Conservation (phyloP, 2,329 filamentous ascomycete genomes). For the Epichloe sp. region DNA sequence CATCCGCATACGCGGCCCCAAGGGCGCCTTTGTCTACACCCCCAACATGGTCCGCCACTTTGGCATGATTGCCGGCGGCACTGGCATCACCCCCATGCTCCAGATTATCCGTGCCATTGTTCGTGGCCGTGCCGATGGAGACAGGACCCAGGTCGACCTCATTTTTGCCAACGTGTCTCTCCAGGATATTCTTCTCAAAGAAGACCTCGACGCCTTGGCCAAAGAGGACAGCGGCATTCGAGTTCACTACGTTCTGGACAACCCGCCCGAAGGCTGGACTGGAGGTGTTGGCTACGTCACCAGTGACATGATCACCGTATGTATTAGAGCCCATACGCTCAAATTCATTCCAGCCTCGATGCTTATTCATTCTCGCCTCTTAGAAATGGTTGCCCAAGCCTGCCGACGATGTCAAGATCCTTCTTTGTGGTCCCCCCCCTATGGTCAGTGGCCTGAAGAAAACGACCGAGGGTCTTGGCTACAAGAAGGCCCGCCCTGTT, state of each 20-base stretch:
- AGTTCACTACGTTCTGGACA: conserved; percentile 92
- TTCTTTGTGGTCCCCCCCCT: conserved; percentile 96
- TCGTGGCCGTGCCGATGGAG: conserved; percentile 62
- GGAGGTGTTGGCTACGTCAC: conserved; percentile 94
- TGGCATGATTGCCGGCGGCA: conserved; percentile 96
- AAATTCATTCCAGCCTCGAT: not conserved
- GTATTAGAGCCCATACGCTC: conserved; percentile 9
- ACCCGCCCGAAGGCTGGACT: conserved; percentile 81
- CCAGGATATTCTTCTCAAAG: conserved; percentile 85
- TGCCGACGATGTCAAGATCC: conserved; percentile 77
- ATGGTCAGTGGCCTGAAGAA: conserved; percentile 99
- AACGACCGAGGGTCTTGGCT: conserved; percentile 76
- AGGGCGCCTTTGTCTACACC: conserved; percentile 94
- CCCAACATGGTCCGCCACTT: conserved; percentile 95
- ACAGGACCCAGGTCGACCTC: conserved; percentile 80
- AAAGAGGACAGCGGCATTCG: conserved; percentile 70
- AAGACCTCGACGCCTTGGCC: conserved; percentile 73
- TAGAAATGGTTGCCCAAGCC: conserved; percentile 67
- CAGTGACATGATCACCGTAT: conserved; percentile 81
- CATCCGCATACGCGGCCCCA: conserved; percentile 86
- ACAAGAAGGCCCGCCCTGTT: conserved; percentile 81
- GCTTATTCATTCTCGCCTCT: not conserved
- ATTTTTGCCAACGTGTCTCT: conserved; percentile 94
- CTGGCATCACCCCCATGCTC: conserved; percentile 96
- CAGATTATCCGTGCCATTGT: conserved; percentile 89